A percentile compares a stretch with the other conserved stretches of the same genome.
These are phyloP conservation scores for Fusarium sp. DNA, from an alignment of 2,329 filamentous ascomycete genomes.

Conservation along the genomic window DNA sequence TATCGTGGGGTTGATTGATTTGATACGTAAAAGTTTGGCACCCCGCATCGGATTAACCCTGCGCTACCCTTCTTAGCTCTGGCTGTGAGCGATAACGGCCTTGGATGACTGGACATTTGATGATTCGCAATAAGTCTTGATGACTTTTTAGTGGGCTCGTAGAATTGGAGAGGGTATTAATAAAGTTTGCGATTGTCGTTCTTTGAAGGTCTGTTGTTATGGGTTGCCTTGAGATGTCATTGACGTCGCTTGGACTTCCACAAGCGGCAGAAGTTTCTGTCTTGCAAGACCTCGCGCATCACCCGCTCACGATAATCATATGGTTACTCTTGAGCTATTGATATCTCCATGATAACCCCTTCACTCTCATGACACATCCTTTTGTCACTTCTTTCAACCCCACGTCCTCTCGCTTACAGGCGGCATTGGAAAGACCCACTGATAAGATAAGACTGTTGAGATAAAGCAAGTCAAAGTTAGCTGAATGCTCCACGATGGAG, in stretches of 20 bases:
- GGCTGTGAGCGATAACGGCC: slow-evolving; percentile 29
- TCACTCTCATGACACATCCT: background rate
- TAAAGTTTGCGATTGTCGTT: background rate
- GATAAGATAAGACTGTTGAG: background rate
- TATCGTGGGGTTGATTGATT: slow-evolving; percentile 32
- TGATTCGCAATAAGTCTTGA: background rate
- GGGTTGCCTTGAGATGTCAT: background rate
- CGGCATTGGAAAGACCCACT: background rate
- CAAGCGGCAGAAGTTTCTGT: background rate
- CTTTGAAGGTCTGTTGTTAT: background rate
- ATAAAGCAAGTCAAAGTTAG: background rate
- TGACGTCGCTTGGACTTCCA: background rate
- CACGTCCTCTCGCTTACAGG: background rate
- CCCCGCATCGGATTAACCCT: slow-evolving; percentile 44
- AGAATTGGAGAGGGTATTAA: background rate
- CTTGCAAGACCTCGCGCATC: background rate
- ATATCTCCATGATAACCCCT: background rate
- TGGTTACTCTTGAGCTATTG: background rate
- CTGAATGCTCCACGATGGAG: no score
- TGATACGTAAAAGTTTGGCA: slow-evolving; percentile 39
- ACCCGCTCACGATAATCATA: background rate
- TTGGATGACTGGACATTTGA: background rate
- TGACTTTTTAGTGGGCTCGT: background rate
- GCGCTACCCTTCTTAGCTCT: slow-evolving; percentile 29
- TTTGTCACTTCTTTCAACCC: background rate